A percentile compares a stretch with the other conserved stretches of the same genome.
These are phyloP conservation scores for Geotrichum europaeum DNA, from an alignment of 1,139 yeast species.

Conservation along the genomic window DNA sequence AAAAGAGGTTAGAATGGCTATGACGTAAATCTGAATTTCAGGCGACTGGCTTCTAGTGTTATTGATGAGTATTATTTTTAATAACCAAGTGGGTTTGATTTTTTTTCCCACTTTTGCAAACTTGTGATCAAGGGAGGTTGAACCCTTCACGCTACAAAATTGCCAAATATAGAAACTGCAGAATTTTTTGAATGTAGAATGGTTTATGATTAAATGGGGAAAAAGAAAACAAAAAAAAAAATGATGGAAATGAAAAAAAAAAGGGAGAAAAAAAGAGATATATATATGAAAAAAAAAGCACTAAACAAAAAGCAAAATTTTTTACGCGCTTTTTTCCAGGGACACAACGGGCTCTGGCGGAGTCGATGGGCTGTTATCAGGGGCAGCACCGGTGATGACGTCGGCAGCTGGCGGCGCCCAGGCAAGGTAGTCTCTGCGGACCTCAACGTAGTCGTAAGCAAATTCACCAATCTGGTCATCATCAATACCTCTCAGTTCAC, in stretches of 20 bases:
- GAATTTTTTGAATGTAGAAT: constrained; percentile 14
- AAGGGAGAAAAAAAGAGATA: neutral
- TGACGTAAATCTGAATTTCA: no score
- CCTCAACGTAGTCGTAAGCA: constrained; percentile 97
- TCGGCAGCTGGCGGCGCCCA: constrained; percentile 38
- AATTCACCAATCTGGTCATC: constrained; percentile 98
- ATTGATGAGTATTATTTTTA: no score
- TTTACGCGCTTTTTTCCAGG: constrained; percentile 10
- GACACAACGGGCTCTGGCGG: constrained; percentile 5
- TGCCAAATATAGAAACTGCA: neutral
- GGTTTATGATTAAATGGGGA: neutral
- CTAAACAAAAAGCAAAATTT: neutral
- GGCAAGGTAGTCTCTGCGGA: constrained; percentile 84
- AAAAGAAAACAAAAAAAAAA: neutral
- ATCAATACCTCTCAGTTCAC: constrained; percentile 85
- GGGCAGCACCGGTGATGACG: constrained; percentile 5
- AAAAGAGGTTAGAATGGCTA: no score
- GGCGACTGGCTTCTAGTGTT: no score
- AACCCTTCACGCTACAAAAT: neutral
- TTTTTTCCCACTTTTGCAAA: no score
- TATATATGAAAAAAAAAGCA: constrained; percentile 12
- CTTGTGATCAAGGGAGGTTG: neutral
- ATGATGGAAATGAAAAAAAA: neutral
- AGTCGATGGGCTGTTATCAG: neutral
- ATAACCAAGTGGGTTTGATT: neutral